Evolutionary conservation across 2,329 filamentous ascomycete species (phyloP).

Genomic region (Apiospora sp.): DNA sequence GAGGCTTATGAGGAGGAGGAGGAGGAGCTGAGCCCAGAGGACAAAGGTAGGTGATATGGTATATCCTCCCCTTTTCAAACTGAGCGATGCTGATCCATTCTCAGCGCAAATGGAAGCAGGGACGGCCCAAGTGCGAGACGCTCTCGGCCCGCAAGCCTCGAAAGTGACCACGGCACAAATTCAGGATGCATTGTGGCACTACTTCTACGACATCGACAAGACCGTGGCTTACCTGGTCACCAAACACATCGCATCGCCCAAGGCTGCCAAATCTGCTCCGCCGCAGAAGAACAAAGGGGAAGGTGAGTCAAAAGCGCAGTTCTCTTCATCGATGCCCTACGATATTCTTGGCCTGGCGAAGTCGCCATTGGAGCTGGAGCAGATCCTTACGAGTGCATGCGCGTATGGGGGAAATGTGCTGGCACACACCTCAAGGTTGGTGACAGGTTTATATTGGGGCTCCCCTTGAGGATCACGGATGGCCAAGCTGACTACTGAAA

Average conservation of each 20-base stretch:
- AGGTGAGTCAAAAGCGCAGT: conserved; percentile 51
- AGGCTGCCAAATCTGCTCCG: conserved; percentile 47
- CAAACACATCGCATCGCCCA: conserved; percentile 59
- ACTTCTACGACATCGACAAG: conserved; percentile 93
- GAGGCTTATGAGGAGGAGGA: conserved; percentile 52
- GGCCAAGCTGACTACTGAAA: conserved; percentile 19
- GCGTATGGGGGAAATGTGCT: neutral
- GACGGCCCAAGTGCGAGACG: conserved; percentile 70
- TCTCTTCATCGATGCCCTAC: conserved; percentile 23
- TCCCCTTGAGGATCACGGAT: neutral
- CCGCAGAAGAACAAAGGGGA: conserved; percentile 51
- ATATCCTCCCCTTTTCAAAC: conserved; percentile 6
- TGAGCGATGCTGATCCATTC: neutral
- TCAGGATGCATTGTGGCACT: conserved; percentile 91
- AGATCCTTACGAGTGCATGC: conserved; percentile 24
- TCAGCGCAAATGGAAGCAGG: conserved; percentile 63
- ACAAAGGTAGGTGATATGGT: conserved; percentile 41
- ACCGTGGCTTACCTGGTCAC: conserved; percentile 81
- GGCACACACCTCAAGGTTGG: conserved; percentile 18
- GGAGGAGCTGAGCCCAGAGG: conserved; percentile 49
- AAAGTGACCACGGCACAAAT: conserved; percentile 73
- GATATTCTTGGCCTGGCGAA: conserved; percentile 24
- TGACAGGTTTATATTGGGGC: conserved; percentile 19
- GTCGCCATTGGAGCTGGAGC: conserved; percentile 27
- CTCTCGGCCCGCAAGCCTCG: conserved; percentile 66